Evolutionary conservation across 225 moss, liverwort and hornwort species (phyloP), one percentile per base, ranked within the genome.

Genomic region (Rhytidiadelphus loreus): DNA sequence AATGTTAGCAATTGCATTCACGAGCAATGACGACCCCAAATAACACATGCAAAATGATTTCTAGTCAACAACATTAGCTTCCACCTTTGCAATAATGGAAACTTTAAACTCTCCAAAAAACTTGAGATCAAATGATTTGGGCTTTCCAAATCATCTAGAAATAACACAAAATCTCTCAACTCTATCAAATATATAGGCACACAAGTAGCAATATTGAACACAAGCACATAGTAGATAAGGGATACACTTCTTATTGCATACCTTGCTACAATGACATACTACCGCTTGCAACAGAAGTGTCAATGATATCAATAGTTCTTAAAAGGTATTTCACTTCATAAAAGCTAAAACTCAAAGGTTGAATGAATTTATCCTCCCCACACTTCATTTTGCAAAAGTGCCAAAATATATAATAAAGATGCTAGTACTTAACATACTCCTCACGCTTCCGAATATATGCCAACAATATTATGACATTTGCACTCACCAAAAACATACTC

Each of bases 201-300:
- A 68, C 13, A 13, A 69, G 37, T 70, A 41, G 25, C 2, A 69
- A 26, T 41, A 70, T 2, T 70, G 7, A 25, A 25, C 1, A 41
- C 0, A 2, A 0, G 8, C 3, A 24, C 25, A 43, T 71, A 1
- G 9, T 26, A 43, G 5, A 23, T 16, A 16, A 28, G 43, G 6
- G 8, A 44, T 44, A 9, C 6, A 28, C 10, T 72, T 44, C 6
- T 72, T 72, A 9, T 72, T 28, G 9, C 24, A 44, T 43, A 43
- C 26, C 5, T 41, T 71, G 16, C 9, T 44, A 72, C 9, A 44
- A 71, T 5, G 5, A 44, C 3, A 43, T 71, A 43, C 14, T 28
- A 28, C 1, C 0, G 0, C 72, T 65, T 72, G 16, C 9, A 71
- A 26, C 0, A 26, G 1, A 71, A 43, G 3, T 44, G 3, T 72